Conservation (phyloP, 805 yeast genomes). For the Spencermartinsiella europaea region DNA sequence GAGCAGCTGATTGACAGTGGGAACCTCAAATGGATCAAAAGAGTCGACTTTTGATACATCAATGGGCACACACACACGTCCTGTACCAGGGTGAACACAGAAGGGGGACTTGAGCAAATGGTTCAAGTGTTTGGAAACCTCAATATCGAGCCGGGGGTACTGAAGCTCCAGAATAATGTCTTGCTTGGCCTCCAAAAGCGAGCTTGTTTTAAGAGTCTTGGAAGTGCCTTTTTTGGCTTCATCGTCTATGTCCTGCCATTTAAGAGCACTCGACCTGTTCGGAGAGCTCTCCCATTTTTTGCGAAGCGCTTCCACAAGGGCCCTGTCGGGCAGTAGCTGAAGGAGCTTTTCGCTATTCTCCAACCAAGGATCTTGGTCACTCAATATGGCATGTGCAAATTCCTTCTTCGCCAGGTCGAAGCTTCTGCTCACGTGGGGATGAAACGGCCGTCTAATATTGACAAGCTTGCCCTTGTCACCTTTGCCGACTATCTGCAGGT, state of each 20-base stretch:
- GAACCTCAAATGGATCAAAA: conserved; percentile 77
- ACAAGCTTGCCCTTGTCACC: conserved; percentile 43
- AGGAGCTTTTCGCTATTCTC: conserved; percentile 53
- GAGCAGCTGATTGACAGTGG: conserved; percentile 62
- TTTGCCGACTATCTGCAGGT: conserved; percentile 62
- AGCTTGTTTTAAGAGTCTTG: conserved; percentile 39
- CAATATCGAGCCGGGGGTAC: conserved; percentile 90
- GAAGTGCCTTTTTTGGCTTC: conserved; percentile 39
- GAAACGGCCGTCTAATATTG: conserved; percentile 69
- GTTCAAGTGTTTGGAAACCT: conserved; percentile 82
- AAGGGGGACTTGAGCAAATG: conserved; percentile 95
- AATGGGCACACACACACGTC: conserved; percentile 87
- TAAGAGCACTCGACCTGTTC: conserved; percentile 49
- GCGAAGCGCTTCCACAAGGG: conserved; percentile 40
- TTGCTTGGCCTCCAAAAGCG: conserved; percentile 65
- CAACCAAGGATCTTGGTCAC: conserved; percentile 88
- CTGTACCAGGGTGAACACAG: conserved; percentile 95
- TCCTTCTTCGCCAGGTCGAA: conserved; percentile 57
- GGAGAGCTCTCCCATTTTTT: conserved; percentile 55
- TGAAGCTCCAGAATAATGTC: conserved; percentile 73
- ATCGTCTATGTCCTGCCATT: conserved; percentile 69
- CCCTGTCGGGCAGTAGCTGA: conserved; percentile 57
- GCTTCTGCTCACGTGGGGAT: conserved; percentile 76
- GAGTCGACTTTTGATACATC: conserved; percentile 35
- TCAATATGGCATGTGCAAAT: conserved; percentile 61